Evolutionary conservation across 2,329 filamentous ascomycete species (phyloP), one percentile per base, ranked within the genome.

Genomic region (Calycina marina): DNA sequence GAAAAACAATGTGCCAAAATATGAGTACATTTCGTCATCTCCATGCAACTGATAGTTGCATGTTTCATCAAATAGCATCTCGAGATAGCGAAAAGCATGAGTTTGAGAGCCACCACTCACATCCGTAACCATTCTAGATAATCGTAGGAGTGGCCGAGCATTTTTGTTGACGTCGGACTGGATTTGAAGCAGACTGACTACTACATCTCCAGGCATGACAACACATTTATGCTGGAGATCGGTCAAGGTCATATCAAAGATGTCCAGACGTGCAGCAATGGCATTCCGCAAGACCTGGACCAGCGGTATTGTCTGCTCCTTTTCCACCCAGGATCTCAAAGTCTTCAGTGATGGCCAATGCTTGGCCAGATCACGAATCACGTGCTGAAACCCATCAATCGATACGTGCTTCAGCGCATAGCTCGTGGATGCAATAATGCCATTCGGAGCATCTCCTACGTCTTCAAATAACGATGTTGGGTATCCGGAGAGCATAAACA

Each of bases 401-500:
- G 48, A 56, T 15, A 51, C 47, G 45, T 62, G 56, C 28, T 50
- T 52, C 12, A 64, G 37, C 13, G 31, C 40, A 38, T 42, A 56
- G n/a, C 32, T 22, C 27, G 43, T 46, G 3, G 45, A 47, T 14
- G 40, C 41, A 28, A 42, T 39, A 29, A 47, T 56, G 35, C 14
- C 40, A 43, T 43, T 59, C 59, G 34, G 49, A 14, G 54, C 45
- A 30, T 60, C 56, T 25, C 60, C 34, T 4, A 41, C 41, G 4
- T 51, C 42, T 20, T 47, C 50, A 46, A 86, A 93, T 1, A 93
- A 50, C 2, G 73, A 77, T 2, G 80, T 88, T 4, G 75, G 68
- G 4, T 90, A 59, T 1, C 86, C 86, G 33, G 73, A 70, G 0
- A 96, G 65, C 82, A 94, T 92, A 46, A 83, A 88, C 1, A 94